phyloP scores from a whole-genome alignment of 495 filamentous ascomycete genomes.

The Neurospora terricola region DNA sequence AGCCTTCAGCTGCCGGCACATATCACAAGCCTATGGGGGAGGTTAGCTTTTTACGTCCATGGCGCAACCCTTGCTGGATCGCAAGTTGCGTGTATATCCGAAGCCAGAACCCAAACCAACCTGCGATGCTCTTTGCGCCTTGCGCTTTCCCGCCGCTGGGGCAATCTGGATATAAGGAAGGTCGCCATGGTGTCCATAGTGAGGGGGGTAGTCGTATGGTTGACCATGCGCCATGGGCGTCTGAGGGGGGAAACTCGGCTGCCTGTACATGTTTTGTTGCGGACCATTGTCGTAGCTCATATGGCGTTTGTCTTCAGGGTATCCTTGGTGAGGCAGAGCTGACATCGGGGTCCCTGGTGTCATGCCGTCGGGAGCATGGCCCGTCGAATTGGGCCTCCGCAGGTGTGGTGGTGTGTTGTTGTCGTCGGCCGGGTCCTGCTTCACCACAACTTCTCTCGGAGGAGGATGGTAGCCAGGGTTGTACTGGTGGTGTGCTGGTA shows the following conservation, averaged over 20 bases:
- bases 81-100: not conserved
- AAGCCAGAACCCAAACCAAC: constrained; percentile 17
- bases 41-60: constrained; percentile 13
- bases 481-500: constrained; percentile 27
- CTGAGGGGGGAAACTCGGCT: constrained; percentile 35
- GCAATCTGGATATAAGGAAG: constrained; percentile 26
- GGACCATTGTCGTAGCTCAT: constrained; percentile 36
- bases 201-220: constrained; percentile 32
- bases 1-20: constrained; percentile 57
- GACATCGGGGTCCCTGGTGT: constrained; percentile 26
- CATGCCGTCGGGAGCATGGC: constrained; percentile 27
- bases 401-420: constrained; percentile 32
- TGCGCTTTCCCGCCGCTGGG: constrained; percentile 33
- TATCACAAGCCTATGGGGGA: constrained; percentile 51
- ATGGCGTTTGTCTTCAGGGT: constrained; percentile 34
- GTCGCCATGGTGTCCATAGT: constrained; percentile 20
- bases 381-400: constrained; percentile 35
- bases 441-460: constrained; percentile 37
- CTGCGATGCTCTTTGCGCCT: constrained; percentile 42
- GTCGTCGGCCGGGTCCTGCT: constrained; percentile 39
- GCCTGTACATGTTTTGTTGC: constrained; percentile 28
- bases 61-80: not conserved
- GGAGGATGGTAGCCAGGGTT: constrained; percentile 36
- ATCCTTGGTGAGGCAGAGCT: constrained; percentile 21
- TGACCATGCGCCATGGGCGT: constrained; percentile 33